Conservation (phyloP, 352 stramenopile genomes). For the Phytophthora crassamura region DNA sequence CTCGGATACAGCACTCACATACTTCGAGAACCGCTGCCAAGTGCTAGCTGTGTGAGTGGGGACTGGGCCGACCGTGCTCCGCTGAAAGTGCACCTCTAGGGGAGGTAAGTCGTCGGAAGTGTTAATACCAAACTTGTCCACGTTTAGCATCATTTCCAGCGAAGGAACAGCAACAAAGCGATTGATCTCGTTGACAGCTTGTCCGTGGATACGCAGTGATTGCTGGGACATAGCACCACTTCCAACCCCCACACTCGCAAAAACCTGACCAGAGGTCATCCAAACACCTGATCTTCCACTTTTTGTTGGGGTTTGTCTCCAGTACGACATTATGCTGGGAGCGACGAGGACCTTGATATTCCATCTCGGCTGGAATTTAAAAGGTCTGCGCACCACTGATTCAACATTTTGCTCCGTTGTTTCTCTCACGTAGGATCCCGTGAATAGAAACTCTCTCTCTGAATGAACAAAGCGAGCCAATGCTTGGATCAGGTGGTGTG, state of each 20-base stretch:
- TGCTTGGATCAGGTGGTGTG: constrained; percentile 51
- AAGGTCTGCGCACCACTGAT: constrained; percentile 9
- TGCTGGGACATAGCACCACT: constrained; percentile 33
- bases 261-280: constrained; percentile 66
- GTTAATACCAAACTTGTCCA: constrained; percentile 65
- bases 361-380: constrained; percentile 31
- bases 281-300: constrained; percentile 44
- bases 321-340: constrained; percentile 70
- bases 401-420: background rate
- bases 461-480: constrained; percentile 37
- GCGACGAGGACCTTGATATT: constrained; percentile 73
- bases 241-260: constrained; percentile 58
- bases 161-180: constrained; percentile 46
- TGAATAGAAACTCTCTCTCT: constrained; percentile 23
- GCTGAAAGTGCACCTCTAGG: constrained; percentile 53
- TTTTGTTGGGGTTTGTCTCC: constrained; percentile 35
- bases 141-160: constrained; percentile 62
- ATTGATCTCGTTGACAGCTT: constrained; percentile 51
- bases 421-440: background rate
- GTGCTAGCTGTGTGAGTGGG: constrained; percentile 53
- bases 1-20: constrained; percentile 49
- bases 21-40: constrained; percentile 56
- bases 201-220: constrained; percentile 16
- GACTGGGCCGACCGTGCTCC: constrained; percentile 38
- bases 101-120: constrained; percentile 48